Conservation (phyloP, 257 asterid genomes). For the Rauvolfia tetraphylla region DNA sequence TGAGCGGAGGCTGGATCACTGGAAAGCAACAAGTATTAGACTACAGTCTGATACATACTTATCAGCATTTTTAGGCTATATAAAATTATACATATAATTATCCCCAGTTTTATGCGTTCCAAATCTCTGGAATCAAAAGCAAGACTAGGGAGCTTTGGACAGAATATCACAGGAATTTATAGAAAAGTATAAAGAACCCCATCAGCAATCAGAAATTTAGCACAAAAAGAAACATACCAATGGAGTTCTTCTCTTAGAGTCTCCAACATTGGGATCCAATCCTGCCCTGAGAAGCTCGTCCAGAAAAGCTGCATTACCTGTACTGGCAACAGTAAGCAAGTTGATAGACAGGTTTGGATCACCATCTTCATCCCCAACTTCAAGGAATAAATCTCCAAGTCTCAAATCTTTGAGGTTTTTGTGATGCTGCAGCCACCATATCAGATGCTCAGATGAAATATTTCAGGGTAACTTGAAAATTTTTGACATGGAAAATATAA, state of each 20-base stretch:
- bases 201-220: neutral
- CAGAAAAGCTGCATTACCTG: constrained; percentile 87
- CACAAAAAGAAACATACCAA: constrained; percentile 42
- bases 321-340: constrained; percentile 67
- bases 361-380: constrained; percentile 50
- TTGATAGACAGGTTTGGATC: constrained; percentile 60
- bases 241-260: constrained; percentile 70
- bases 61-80: neutral
- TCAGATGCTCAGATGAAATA: neutral
- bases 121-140: neutral
- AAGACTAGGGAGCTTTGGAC: neutral
- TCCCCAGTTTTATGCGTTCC: neutral
- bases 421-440: constrained; percentile 56
- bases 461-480: neutral
- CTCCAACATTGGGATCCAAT: constrained; percentile 82
- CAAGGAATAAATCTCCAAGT: constrained; percentile 57
- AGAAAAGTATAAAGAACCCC: neutral
- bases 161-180: neutral
- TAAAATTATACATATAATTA: neutral
- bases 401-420: constrained; percentile 61
- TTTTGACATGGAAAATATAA: neutral
- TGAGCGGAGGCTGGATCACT: neutral
- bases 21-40: neutral
- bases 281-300: constrained; percentile 86
- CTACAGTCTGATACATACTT: neutral